A percentile compares a stretch with the other conserved stretches of the same genome.
Conservation (phyloP, 345 rosid genomes). For the Citrus hindsii region DNA sequence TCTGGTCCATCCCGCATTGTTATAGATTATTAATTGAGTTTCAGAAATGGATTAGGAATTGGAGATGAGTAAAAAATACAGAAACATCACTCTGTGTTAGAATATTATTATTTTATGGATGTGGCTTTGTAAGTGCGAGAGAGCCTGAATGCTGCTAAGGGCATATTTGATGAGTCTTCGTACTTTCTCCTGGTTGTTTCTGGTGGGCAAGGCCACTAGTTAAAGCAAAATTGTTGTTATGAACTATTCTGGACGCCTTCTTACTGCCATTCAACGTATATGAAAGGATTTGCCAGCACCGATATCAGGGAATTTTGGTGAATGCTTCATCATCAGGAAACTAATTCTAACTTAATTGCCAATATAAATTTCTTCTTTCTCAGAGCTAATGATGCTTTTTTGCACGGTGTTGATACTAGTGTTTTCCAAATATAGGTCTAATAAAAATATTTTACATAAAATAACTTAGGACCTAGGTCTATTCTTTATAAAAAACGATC, state of each 20-base stretch:
- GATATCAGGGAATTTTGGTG: neutral
- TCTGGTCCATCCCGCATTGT: neutral
- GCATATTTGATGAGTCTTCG: neutral
- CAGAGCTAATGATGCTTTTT: too few relatives aligned
- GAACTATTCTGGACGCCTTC: neutral
- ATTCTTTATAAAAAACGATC: too few relatives aligned
- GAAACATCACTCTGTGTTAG: neutral
- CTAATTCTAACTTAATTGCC: neutral
- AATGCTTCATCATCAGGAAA: neutral
- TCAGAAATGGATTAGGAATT: neutral
- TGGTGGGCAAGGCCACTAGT: neutral
- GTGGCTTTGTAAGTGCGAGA: neutral
- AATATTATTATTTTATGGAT: neutral
- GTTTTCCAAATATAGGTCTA: neutral
- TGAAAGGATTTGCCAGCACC: neutral
- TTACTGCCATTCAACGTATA: neutral
- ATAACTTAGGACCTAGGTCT: too few relatives aligned
- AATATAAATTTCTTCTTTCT: neutral
- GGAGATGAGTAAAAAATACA: neutral
- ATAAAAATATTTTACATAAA: too few relatives aligned
- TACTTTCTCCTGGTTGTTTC: neutral
- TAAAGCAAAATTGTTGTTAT: neutral
- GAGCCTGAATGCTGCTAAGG: neutral
- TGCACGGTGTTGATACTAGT: neutral
- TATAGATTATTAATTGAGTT: slow-evolving; percentile 2